Base-by-base conservation (phyloP, 495 filamentous ascomycete species). In the Aspergillus heteromorphus region DNA sequence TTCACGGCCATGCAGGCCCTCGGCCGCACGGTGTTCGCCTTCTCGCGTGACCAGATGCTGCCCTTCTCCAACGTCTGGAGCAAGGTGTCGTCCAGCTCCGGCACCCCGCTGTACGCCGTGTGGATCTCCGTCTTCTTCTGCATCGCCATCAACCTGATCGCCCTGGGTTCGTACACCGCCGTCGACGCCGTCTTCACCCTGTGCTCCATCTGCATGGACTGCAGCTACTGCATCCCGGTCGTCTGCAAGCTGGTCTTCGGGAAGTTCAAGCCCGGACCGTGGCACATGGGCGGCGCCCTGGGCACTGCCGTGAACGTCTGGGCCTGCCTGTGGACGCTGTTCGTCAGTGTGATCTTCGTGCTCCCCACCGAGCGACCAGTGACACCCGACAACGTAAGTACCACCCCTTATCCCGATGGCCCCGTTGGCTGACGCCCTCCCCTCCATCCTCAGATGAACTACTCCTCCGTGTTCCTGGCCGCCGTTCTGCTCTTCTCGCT, bases 161-260 rank as follows among this genome's bases (percentile, higher is more conserved):
- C 76, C n/a, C 67, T 87, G 17, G 82, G 80, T 17, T 82, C 78
- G 14, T 80, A 82, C 51, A 79, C 74, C 48, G 82, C 83, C 48
- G 85, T 86, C 45, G 54, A 66, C 8, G 83, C 80, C 51, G 79
- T 86, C 10, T 86, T 86, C 70, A 85, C 84, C 52, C 69, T 85
- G 10, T 82, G 78, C 53, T 76, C 82, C 17, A 83, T 86, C 45
- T 80, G 81, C 8, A 66, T 85, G n/a, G 83, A 86, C 60, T 79
- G 81, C 73, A 77, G 72, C 38, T 86, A 85, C 66, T 74, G 78
- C 53, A 80, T 85, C 43, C 83, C 83, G 0, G 78, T 87, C 42
- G 53, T 82, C 19, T 85, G 81, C 65, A 87, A 86, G 66, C 56
- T 86, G 45, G 8, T 75, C 3, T 84, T 77, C 42, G 73, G 77